phyloP scores from a whole-genome alignment of 352 stramenopile species.

The Hyaloperonospora brassicae region DNA sequence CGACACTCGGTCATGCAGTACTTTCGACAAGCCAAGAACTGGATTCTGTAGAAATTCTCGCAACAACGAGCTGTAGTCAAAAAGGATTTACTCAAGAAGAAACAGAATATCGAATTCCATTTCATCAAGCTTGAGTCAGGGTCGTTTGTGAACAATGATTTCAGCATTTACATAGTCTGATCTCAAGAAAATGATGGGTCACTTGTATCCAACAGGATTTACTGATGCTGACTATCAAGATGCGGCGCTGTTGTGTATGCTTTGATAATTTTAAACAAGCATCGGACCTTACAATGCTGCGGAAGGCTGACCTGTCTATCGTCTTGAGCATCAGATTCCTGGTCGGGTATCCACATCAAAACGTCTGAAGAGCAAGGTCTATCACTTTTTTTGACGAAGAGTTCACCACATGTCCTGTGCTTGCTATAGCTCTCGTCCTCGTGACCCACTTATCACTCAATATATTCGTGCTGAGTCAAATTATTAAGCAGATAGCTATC shows the following conservation, averaged over 20 bases:
- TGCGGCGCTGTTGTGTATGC: background rate
- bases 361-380: background rate
- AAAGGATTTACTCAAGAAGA: background rate
- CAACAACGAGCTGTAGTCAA: background rate
- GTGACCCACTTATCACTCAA: background rate
- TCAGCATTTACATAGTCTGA: background rate
- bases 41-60: slow-evolving; percentile 10
- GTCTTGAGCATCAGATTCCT: background rate
- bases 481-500: background rate
- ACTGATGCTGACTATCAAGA: background rate
- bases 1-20: slow-evolving; percentile 9
- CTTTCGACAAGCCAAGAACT: slow-evolving; percentile 18
- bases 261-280: background rate
- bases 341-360: background rate
- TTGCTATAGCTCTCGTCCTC: slow-evolving; percentile 46
- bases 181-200: background rate
- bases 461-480: slow-evolving; percentile 9
- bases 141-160: background rate
- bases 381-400: background rate
- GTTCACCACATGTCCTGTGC: too few species aligned
- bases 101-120: background rate
- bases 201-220: background rate
- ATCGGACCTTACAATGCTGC: too few species aligned
- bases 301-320: background rate
- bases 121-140: background rate